phyloP scores from a whole-genome alignment of 768 basidiomycete species.

The Hericium coralloides region DNA sequence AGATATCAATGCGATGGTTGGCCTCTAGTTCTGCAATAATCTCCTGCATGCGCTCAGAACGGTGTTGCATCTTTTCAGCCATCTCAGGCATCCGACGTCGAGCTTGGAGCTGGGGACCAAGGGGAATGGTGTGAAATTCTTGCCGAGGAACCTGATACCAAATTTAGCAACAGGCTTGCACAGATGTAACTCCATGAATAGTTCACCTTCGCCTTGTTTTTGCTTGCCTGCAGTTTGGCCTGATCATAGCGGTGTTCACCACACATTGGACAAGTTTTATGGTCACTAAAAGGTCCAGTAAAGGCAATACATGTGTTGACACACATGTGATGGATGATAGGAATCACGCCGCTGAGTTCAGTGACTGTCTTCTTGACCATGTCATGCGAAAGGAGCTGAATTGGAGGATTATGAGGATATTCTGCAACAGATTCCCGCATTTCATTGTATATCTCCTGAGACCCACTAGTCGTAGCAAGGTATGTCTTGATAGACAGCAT shows the following conservation, averaged over 20 bases:
- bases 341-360: slow-evolving; percentile 1
- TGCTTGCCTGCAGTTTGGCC: neutral
- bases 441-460: slow-evolving; percentile 3
- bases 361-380: neutral
- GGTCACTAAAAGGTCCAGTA: slow-evolving; percentile 11
- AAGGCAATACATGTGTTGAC: slow-evolving; percentile 13
- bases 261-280: slow-evolving; percentile 10
- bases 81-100: neutral
- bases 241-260: slow-evolving; percentile 6
- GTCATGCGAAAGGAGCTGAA: neutral
- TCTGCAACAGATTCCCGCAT: neutral
- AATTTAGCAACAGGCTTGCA: no score
- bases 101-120: slow-evolving; percentile 15
- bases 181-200: no score
- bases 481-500: slow-evolving; percentile 1
- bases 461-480: slow-evolving; percentile 3
- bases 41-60: neutral
- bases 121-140: slow-evolving; percentile 13
- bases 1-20: neutral
- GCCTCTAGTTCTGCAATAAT: neutral
- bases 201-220: neutral
- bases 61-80: slow-evolving; percentile 9
- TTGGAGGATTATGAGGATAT: neutral
- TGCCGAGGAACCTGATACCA: slow-evolving; percentile 2
- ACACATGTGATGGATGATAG: slow-evolving; percentile 6